Base-by-base conservation (phyloP, 441 rosid genomes). In the Arabidopsis hybrid region DNA sequence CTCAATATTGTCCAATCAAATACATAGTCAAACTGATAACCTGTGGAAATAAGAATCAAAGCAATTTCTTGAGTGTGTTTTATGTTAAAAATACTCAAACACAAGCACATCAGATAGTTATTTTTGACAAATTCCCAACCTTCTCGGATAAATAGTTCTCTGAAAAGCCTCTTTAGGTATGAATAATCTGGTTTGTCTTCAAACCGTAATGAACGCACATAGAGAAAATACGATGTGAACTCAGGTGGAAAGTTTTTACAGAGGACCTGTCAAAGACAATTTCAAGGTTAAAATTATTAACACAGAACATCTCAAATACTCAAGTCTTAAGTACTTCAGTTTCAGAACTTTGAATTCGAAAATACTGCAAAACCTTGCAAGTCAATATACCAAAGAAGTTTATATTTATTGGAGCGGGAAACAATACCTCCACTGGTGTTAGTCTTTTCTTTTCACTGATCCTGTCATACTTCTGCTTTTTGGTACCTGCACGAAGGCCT, bases 141-240 rank as follows among this genome's bases (percentile, higher is more conserved):
- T 89, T 89, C 94, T 55, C 90, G 83, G 75, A 87, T 85, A 46
- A 89, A 89, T 72, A 89, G 80, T 42, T 89, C 93, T 14, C 90
- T 74, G 79, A 89, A 89, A 55, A 89, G 87, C 83, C 87, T 84
- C 79, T 89, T 85, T 78, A 89, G 66, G 80, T 87, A 89, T 31
- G 94, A 83, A 71, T 89, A 87, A 72, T 89, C 94, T 12, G 94
- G 94, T 65, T 85, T 84, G 79, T 87, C 91, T 71, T 89, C 94
- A 80, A 89, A 89, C 62, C 87, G 83, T 79, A 89, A 67, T 4
- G 90, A 85, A 16, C 94, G 91, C 26, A 90, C 88, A 63, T 89
- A 89, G 57, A 81, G 89, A 59, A 89, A 89, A 78, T 87, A 87
- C 0, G 90, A 84, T 18, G 89, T 82, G 80, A 89, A 89, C 77